Conservation (phyloP, 495 filamentous ascomycete genomes). For the Tuber microsphaerosporum region DNA sequence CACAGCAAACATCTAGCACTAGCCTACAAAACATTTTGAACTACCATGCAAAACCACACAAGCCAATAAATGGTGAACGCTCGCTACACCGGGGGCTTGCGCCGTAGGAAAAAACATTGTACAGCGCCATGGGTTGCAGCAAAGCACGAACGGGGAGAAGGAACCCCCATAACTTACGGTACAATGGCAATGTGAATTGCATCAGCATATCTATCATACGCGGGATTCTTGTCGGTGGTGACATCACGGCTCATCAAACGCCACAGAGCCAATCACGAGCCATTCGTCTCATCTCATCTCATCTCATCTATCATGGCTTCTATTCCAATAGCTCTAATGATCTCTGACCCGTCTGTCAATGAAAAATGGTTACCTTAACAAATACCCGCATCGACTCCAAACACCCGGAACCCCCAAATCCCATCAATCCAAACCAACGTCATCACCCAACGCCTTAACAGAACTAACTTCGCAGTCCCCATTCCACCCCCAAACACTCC, state of each 20-base stretch:
- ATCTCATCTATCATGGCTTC: background rate
- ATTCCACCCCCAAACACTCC: slow-evolving; percentile 43
- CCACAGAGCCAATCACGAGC: background rate
- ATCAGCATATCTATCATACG: background rate
- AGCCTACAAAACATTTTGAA: too few relatives aligned
- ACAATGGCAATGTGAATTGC: background rate
- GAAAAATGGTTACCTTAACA: background rate
- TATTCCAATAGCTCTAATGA: background rate
- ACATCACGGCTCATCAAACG: background rate
- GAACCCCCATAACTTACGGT: too few relatives aligned
- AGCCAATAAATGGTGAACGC: too few relatives aligned
- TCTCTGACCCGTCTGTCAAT: background rate
- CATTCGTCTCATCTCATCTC: background rate
- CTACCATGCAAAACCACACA: too few relatives aligned
- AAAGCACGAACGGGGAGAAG: background rate
- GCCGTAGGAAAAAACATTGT: too few relatives aligned
- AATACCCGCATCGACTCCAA: background rate
- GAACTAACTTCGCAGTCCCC: background rate
- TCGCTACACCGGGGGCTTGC: too few relatives aligned
- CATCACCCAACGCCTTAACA: background rate
- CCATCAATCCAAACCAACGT: background rate
- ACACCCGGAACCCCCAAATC: background rate
- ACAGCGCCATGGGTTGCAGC: background rate
- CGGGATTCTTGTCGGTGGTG: background rate
- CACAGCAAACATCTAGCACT: too few relatives aligned